A percentile compares a stretch with the other conserved stretches of the same genome.
These are phyloP conservation scores for Polytrichum formosum DNA, from an alignment of 225 moss, liverwort and hornwort species.

Conservation along the genomic window DNA sequence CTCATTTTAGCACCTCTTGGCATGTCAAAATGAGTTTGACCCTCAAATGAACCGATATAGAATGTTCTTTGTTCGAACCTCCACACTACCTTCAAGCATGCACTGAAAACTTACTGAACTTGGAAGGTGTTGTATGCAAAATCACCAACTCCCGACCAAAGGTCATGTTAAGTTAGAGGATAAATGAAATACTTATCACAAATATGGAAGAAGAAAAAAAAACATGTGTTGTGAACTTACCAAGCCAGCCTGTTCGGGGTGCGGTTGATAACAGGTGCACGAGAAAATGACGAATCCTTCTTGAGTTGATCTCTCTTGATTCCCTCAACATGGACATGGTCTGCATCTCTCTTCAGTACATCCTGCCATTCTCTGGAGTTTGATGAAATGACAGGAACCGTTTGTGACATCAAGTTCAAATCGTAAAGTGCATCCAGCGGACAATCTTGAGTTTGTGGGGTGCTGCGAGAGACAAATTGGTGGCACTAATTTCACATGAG, in stretches of 20 bases:
- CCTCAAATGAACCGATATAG: no score
- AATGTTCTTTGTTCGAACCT: no score
- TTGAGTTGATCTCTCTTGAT: conserved; percentile 21
- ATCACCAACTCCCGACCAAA: no score
- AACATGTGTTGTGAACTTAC: conserved; percentile 16
- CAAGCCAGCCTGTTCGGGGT: conserved; percentile 42
- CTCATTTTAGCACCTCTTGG: no score
- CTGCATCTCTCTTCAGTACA: background rate
- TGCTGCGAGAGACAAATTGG: conserved; percentile 27
- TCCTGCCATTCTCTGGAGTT: conserved; percentile 43
- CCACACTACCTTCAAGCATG: no score
- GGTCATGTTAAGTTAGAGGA: no score
- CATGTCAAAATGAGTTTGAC: no score
- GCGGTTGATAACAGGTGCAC: conserved; percentile 35
- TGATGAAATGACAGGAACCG: conserved; percentile 38
- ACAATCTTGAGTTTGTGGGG: conserved; percentile 13
- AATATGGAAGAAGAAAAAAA: background rate
- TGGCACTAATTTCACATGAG: background rate
- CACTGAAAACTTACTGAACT: no score
- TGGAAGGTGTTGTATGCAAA: no score
- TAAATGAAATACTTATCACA: no score
- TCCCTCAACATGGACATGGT: conserved; percentile 29
- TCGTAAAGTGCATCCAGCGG: conserved; percentile 40
- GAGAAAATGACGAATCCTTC: conserved; percentile 7
- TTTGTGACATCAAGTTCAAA: conserved; percentile 34